phyloP scores from a whole-genome alignment of 176 grass and related monocot genomes.

The Olyra latifolia region DNA sequence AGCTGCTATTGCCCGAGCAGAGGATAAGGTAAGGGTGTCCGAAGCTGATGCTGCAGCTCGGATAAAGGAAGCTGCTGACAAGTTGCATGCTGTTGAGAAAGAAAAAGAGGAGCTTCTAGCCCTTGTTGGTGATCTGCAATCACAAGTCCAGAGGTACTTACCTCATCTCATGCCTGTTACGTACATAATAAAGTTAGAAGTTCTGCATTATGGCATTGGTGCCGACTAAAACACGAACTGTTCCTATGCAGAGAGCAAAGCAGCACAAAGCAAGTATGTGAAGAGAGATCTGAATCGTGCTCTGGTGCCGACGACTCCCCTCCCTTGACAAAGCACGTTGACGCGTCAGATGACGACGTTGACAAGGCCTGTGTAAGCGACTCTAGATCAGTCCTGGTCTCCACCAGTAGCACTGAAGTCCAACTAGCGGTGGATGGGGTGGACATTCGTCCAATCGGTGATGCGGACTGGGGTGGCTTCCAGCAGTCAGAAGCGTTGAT shows the following conservation, averaged over 20 bases:
- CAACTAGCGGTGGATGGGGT: conserved; percentile 67
- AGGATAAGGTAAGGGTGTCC: conserved; percentile 75
- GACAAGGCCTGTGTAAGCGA: conserved; percentile 91
- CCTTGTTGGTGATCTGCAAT: conserved; percentile 67
- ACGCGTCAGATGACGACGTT: conserved; percentile 80
- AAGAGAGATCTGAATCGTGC: conserved; percentile 75
- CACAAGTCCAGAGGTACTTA: conserved; percentile 83
- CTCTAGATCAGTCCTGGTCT: conserved; percentile 59
- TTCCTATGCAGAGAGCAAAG: conserved; percentile 60
- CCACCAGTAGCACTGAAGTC: conserved; percentile 47
- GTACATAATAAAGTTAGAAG: background rate
- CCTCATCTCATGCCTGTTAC: background rate
- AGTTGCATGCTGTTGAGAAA: conserved; percentile 49
- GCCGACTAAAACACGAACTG: conserved; percentile 6
- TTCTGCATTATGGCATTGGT: background rate
- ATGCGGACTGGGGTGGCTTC: conserved; percentile 55
- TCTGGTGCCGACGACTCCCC: conserved; percentile 52
- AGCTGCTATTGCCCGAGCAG: conserved; percentile 78
- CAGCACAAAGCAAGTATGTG: conserved; percentile 57
- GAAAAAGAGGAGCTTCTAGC: conserved; percentile 83
- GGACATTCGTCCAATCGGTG: conserved; percentile 67
- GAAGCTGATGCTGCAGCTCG: conserved; percentile 60
- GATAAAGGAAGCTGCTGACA: conserved; percentile 70
- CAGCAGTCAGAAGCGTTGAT: conserved; percentile 61
- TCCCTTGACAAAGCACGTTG: conserved; percentile 82